Conservation (phyloP, 1,284 basidiomycete genomes). For the Leccinum pachyderme region DNA sequence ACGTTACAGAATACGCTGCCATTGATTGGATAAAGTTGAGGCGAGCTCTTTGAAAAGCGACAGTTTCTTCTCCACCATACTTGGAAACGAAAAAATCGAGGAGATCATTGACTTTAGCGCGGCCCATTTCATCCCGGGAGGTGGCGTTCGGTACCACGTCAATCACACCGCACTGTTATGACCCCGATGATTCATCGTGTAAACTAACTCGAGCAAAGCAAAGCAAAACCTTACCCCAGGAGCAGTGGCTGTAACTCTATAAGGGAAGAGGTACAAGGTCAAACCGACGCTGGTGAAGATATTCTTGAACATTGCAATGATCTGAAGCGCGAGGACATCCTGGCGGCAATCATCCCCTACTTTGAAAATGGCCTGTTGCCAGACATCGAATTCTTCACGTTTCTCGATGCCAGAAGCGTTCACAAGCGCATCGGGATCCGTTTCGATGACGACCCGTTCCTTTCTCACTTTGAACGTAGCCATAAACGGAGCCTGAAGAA, state of each 20-base stretch:
- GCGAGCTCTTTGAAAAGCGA: conserved; percentile 90
- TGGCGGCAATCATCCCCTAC: conserved; percentile 99
- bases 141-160: conserved; percentile 99
- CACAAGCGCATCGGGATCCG: conserved; percentile 68
- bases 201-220: conserved; percentile 1
- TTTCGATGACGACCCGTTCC: conserved; percentile 60
- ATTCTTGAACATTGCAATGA: conserved; percentile 99
- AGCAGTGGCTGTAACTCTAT: conserved; percentile 95
- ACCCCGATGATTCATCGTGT: background rate
- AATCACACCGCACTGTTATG: conserved; percentile 87
- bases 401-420: conserved; percentile 56
- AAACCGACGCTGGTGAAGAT: conserved; percentile 90
- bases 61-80: conserved; percentile 87
- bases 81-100: conserved; percentile 93
- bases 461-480: conserved; percentile 98
- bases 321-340: conserved; percentile 93
- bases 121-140: conserved; percentile 98
- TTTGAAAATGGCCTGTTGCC: conserved; percentile 99
- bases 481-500: conserved; percentile 94
- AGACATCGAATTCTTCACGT: conserved; percentile 80
- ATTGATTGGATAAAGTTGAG: conserved; percentile 98
- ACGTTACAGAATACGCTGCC: conserved; percentile 99
- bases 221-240: conserved; percentile 71
- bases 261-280: conserved; percentile 92
- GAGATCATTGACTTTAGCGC: conserved; percentile 96